phyloP scores from a whole-genome alignment of 2,329 filamentous ascomycete species.

The Colletotrichum viniferum region DNA sequence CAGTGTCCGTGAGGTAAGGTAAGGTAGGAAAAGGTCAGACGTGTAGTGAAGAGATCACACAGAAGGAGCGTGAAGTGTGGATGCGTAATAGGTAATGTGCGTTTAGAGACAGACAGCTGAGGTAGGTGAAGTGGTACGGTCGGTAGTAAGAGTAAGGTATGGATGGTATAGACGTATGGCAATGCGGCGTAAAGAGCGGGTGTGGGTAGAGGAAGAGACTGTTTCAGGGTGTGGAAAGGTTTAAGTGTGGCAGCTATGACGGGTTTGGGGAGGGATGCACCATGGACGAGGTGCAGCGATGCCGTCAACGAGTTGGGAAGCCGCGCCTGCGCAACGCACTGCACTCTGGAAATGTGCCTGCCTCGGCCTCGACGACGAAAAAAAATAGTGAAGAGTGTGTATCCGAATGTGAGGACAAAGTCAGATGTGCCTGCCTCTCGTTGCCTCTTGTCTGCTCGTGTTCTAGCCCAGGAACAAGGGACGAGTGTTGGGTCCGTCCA shows the following conservation, averaged over 20 bases:
- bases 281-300: conserved; percentile 2
- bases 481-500: not conserved
- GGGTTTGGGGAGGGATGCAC: conserved; percentile 6
- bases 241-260: conserved; percentile 17
- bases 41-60: not conserved
- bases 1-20: not conserved
- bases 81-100: not conserved
- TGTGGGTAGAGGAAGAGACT: not conserved
- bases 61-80: not conserved
- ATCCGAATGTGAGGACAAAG: not conserved
- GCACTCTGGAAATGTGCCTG: not conserved
- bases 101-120: not conserved
- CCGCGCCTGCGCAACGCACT: not conserved
- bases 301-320: not conserved
- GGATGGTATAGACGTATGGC: not conserved
- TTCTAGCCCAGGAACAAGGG: not conserved
- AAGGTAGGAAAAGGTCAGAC: not conserved
- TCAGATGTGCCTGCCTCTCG: not conserved
- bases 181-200: not conserved
- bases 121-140: not conserved
- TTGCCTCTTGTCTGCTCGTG: not conserved
- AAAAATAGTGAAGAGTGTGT: not conserved
- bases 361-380: not conserved
- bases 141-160: not conserved
- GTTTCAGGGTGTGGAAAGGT: conserved; percentile 16